Conservation (phyloP, 2,329 filamentous ascomycete genomes). For the Exophiala xenobiotica region DNA sequence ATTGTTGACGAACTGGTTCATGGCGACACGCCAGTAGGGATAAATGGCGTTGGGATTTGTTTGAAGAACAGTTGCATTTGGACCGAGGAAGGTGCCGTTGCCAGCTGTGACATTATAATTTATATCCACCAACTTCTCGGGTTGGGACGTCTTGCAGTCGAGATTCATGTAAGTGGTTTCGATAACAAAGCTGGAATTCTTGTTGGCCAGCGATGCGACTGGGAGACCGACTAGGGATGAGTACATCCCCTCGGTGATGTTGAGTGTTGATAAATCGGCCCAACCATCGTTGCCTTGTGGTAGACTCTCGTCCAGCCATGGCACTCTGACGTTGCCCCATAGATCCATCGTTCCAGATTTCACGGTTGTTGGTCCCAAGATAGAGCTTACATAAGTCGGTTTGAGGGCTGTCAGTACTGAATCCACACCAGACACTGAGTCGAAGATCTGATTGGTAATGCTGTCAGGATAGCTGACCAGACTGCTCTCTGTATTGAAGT, state of each 20-base stretch:
- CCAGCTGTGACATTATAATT: constrained; percentile 15
- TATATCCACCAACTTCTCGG: constrained; percentile 11
- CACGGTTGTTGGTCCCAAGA: constrained; percentile 17
- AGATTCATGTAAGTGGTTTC: constrained; percentile 28
- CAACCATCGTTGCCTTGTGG: constrained; percentile 19
- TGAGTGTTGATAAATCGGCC: constrained; percentile 10
- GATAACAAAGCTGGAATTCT: constrained; percentile 23
- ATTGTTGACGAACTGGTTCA: constrained; percentile 19
- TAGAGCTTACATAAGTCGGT: constrained; percentile 23
- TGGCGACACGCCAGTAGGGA: constrained; percentile 19
- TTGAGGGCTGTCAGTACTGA: constrained; percentile 16
- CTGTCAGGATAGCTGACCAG: constrained; percentile 11
- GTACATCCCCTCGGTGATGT: constrained; percentile 17
- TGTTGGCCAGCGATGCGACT: constrained; percentile 17
- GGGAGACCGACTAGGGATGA: constrained; percentile 24
- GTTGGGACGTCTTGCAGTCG: constrained; percentile 18
- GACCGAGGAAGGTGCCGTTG: constrained; percentile 18
- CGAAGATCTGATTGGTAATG: constrained; percentile 10
- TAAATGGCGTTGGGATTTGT: constrained; percentile 5
- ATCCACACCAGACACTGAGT: constrained; percentile 10
- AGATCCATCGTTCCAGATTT: constrained; percentile 24
- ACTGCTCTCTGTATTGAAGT: constrained; percentile 10
- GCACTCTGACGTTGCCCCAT: constrained; percentile 29
- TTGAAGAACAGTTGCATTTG: constrained; percentile 12
- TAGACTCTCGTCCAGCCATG: constrained; percentile 12